Conservation (phyloP, 306 rosid genomes). For the Canavalia ensiformis region DNA sequence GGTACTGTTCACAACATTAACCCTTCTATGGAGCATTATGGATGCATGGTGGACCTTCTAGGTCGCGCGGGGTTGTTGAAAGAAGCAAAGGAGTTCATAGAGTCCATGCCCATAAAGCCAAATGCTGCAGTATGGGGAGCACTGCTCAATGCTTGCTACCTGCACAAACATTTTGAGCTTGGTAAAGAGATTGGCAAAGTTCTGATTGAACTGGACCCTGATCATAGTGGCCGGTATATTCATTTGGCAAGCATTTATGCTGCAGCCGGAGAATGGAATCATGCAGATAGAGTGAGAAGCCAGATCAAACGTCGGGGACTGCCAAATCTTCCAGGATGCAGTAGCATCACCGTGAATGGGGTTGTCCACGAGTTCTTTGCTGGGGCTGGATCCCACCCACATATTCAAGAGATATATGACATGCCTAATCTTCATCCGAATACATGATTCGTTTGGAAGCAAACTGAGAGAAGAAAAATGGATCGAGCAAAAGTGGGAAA, state of each 20-base stretch:
- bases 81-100: constrained; percentile 62
- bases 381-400: constrained; percentile 54
- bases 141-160: constrained; percentile 61
- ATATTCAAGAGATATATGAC: constrained; percentile 51
- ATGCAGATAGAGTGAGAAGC: constrained; percentile 60
- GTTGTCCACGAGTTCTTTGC: constrained; percentile 63
- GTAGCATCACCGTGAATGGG: constrained; percentile 63
- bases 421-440: constrained; percentile 48
- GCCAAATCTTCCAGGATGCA: constrained; percentile 61
- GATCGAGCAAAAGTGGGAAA: neutral
- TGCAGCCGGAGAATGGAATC: constrained; percentile 66
- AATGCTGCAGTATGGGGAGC: constrained; percentile 73
- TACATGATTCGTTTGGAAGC: neutral
- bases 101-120: constrained; percentile 65
- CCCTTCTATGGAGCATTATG: constrained; percentile 65
- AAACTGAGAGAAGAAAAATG: constrained; percentile 28
- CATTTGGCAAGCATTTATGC: constrained; percentile 64
- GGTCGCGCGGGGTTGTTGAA: constrained; percentile 66
- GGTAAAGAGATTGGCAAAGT: constrained; percentile 63
- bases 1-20: constrained; percentile 49
- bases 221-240: constrained; percentile 61
- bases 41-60: constrained; percentile 72
- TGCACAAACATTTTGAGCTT: constrained; percentile 60
- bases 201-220: constrained; percentile 61
- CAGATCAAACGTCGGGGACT: constrained; percentile 57